phyloP scores from a whole-genome alignment of 352 stramenopile genomes.

The Bremia lactucae region DNA sequence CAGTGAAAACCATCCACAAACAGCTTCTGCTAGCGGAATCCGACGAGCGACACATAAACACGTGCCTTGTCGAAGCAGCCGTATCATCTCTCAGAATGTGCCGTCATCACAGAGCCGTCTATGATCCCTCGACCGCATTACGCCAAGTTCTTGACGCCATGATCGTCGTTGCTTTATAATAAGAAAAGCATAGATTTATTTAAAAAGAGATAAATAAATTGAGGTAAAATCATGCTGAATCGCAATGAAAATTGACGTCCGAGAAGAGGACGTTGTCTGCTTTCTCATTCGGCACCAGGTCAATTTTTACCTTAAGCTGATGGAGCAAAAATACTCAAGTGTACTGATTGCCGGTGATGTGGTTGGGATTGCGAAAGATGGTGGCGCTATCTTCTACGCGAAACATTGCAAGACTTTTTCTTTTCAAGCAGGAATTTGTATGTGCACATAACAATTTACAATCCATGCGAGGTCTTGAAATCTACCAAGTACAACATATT shows the following conservation, averaged over 20 bases:
- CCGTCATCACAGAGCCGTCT: conserved; percentile 37
- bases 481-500: no score
- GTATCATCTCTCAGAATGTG: conserved; percentile 64
- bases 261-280: conserved; percentile 21
- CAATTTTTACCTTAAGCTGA: conserved; percentile 46
- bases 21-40: conserved; percentile 38
- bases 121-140: conserved; percentile 23
- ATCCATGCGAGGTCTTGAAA: no score
- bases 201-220: conserved; percentile 40
- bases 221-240: conserved; percentile 67
- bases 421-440: conserved; percentile 7
- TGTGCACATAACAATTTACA: no score
- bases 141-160: conserved; percentile 38
- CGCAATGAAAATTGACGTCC: conserved; percentile 59
- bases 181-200: conserved; percentile 20
- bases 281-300: conserved; percentile 59
- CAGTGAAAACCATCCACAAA: no score
- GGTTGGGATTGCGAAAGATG: conserved; percentile 39
- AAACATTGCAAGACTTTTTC: conserved; percentile 22
- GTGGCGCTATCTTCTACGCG: conserved; percentile 38
- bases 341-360: conserved; percentile 57
- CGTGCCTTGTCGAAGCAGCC: conserved; percentile 23
- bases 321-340: conserved; percentile 28
- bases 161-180: conserved; percentile 54
- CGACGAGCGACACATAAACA: conserved; percentile 53